A percentile compares a stretch with the other conserved stretches of the same genome.
Conservation (phyloP, 108 stramenopile genomes). For the Chaetoceros tenuissimus region DNA sequence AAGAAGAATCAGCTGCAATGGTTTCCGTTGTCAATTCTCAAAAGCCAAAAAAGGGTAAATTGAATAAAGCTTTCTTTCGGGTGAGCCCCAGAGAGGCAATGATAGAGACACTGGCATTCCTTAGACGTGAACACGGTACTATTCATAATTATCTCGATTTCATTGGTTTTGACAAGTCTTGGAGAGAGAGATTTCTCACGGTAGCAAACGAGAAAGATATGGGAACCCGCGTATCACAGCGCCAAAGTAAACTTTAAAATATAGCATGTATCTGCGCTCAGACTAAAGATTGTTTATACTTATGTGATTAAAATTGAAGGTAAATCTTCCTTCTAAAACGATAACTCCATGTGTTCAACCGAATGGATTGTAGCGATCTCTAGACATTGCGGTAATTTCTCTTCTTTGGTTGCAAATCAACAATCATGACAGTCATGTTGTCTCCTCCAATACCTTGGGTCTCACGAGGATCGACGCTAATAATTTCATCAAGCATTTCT, state of each 20-base stretch:
- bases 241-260: too few relatives aligned
- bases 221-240: too few relatives aligned
- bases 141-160: conserved; percentile 27
- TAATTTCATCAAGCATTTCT: conserved; percentile 77
- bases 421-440: conserved; percentile 89
- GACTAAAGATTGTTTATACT: too few relatives aligned
- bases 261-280: too few relatives aligned
- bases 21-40: conserved; percentile 1
- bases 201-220: background rate
- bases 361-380: too few relatives aligned
- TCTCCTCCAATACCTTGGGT: conserved; percentile 91
- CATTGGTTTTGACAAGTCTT: conserved; percentile 28
- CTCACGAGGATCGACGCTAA: conserved; percentile 74
- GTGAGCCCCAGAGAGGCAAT: conserved; percentile 25
- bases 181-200: conserved; percentile 20
- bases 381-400: conserved; percentile 27
- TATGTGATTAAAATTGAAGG: too few relatives aligned
- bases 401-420: conserved; percentile 62
- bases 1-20: background rate
- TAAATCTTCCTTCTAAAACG: too few relatives aligned
- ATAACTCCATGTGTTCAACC: too few relatives aligned
- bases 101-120: conserved; percentile 13
- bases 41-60: conserved; percentile 1
- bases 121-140: conserved; percentile 25
- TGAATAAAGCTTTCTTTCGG: conserved; percentile 13